Evolutionary conservation across 192 early-diverging fungal species (phyloP).

Genomic region (Backusella westeae): DNA sequence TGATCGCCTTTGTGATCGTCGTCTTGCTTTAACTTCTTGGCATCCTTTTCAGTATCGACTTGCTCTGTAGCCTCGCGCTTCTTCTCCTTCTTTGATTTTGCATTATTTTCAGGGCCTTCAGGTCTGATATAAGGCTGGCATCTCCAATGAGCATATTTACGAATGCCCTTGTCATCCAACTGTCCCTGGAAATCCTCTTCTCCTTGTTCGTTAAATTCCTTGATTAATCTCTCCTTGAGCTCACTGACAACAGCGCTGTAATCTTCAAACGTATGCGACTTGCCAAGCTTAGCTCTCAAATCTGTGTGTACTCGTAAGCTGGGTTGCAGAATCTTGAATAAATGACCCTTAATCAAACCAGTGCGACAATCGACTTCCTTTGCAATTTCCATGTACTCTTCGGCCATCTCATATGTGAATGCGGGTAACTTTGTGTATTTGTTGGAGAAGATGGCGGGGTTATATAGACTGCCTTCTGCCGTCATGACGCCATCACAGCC

Average conservation of each 20-base stretch:
- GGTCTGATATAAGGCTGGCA: slow-evolving; percentile 39
- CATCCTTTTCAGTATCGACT: neutral
- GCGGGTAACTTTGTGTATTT: slow-evolving; percentile 52
- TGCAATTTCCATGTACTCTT: slow-evolving; percentile 91
- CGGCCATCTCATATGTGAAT: slow-evolving; percentile 74
- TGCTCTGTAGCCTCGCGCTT: neutral
- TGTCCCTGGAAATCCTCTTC: slow-evolving; percentile 37
- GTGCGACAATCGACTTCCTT: slow-evolving; percentile 49
- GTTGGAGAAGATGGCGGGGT: slow-evolving; percentile 79
- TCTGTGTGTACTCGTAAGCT: slow-evolving; percentile 80
- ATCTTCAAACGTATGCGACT: slow-evolving; percentile 54
- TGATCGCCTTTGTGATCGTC: neutral
- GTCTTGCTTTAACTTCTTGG: slow-evolving; percentile 6
- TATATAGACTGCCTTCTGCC: slow-evolving; percentile 85
- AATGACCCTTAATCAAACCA: slow-evolving; percentile 73
- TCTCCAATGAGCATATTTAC: slow-evolving; percentile 58
- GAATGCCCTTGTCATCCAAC: slow-evolving; percentile 34
- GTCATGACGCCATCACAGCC: slow-evolving; percentile 95
- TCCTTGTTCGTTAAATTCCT: neutral
- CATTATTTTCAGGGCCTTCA: neutral
- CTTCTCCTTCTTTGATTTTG: neutral
- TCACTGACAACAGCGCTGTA: neutral
- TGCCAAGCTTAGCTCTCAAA: slow-evolving; percentile 67
- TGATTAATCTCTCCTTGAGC: neutral
- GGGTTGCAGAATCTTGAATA: slow-evolving; percentile 90